These are phyloP conservation scores for Rubia yunnanensis DNA, from an alignment of 257 asterid species.

Conservation along the genomic window DNA sequence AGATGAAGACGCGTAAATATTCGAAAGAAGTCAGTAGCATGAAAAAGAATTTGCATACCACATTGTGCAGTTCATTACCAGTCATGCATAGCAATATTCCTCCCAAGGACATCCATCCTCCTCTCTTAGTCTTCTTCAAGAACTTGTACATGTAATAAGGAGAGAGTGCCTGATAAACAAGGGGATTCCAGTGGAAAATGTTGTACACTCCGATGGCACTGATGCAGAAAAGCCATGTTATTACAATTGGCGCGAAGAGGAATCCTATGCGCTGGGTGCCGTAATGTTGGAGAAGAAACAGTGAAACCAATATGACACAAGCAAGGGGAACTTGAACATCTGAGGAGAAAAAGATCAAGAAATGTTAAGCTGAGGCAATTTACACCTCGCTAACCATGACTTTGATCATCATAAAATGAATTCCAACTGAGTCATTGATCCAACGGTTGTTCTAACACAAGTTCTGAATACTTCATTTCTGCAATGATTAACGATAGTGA, in stretches of 20 bases:
- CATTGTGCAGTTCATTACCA: slow-evolving; percentile 29
- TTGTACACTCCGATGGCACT: slow-evolving; percentile 88
- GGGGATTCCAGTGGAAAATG: slow-evolving; percentile 76
- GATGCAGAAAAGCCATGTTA: slow-evolving; percentile 91
- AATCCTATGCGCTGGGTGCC: slow-evolving; percentile 90
- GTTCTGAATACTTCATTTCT: background rate
- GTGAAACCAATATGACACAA: slow-evolving; percentile 63
- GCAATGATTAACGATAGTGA: background rate
- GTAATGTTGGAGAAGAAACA: slow-evolving; percentile 82
- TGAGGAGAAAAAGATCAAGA: slow-evolving; percentile 27
- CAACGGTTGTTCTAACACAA: background rate
- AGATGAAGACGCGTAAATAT: background rate
- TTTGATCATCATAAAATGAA: too few relatives aligned
- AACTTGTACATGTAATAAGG: slow-evolving; percentile 96
- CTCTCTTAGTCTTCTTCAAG: slow-evolving; percentile 73
- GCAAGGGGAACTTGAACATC: slow-evolving; percentile 90
- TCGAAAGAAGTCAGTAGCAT: background rate
- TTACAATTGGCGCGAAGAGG: slow-evolving; percentile 81
- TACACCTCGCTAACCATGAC: too few relatives aligned
- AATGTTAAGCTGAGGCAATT: background rate
- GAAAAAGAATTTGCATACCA: background rate
- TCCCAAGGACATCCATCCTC: slow-evolving; percentile 96
- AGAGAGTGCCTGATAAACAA: slow-evolving; percentile 78
- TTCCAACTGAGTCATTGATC: too few relatives aligned
- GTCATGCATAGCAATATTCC: slow-evolving; percentile 89